Conservation (phyloP, 2,329 filamentous ascomycete species). For the Bipolaris gigantea region DNA sequence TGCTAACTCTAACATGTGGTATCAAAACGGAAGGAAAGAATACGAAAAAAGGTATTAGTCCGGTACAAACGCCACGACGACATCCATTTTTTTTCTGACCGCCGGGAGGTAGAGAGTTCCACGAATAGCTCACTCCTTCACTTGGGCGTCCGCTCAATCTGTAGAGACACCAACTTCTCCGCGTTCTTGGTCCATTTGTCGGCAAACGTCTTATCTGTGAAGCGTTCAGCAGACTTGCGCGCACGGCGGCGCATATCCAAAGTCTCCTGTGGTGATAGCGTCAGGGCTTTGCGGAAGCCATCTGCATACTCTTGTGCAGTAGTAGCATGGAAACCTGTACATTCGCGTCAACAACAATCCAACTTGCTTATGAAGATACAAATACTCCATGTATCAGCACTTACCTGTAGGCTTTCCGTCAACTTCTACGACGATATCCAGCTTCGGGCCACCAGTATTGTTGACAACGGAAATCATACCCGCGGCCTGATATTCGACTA, state of each 20-base stretch:
- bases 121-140: not conserved
- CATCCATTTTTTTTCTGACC: not conserved
- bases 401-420: constrained; percentile 77
- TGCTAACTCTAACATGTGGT: constrained; percentile 12
- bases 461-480: constrained; percentile 93
- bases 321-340: constrained; percentile 77
- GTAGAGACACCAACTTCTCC: constrained; percentile 65
- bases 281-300: constrained; percentile 76
- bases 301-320: constrained; percentile 77
- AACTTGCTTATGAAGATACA: not conserved
- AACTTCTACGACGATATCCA: constrained; percentile 85
- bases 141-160: constrained; percentile 24
- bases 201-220: constrained; percentile 85
- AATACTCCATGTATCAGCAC: not conserved
- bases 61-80: not conserved
- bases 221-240: constrained; percentile 75
- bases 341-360: not conserved
- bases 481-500: constrained; percentile 96
- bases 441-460: constrained; percentile 86
- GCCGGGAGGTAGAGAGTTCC: no score
- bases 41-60: not conserved
- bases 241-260: constrained; percentile 76
- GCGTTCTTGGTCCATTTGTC: constrained; percentile 76
- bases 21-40: constrained; percentile 4
- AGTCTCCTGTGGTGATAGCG: constrained; percentile 64